Conservation (phyloP, 768 basidiomycete genomes). For the Naganishia vishniacii region DNA sequence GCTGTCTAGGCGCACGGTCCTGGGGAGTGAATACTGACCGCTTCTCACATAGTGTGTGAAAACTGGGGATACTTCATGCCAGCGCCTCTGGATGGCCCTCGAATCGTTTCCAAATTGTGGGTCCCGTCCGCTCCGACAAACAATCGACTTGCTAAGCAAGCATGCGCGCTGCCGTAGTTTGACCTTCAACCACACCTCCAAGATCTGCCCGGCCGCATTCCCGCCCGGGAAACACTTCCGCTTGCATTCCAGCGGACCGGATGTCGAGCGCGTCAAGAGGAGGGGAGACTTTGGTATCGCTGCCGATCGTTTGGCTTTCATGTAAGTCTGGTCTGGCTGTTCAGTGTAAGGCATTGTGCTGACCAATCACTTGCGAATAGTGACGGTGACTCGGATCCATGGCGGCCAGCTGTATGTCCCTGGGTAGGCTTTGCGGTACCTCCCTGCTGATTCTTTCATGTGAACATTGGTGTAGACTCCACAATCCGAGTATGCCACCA, state of each 20-base stretch:
- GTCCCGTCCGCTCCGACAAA: not conserved
- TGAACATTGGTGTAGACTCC: conserved; percentile 43
- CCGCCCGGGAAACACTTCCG: conserved; percentile 67
- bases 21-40: not conserved
- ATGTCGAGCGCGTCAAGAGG: conserved; percentile 72
- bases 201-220: conserved; percentile 61
- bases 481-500: conserved; percentile 52
- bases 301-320: conserved; percentile 74
- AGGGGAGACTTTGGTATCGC: conserved; percentile 80
- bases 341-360: conserved; percentile 48
- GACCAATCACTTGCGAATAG: not conserved
- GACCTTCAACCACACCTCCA: conserved; percentile 64
- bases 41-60: conserved; percentile 58
- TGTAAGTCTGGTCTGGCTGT: conserved; percentile 63
- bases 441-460: conserved; percentile 28
- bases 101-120: conserved; percentile 63
- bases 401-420: conserved; percentile 62
- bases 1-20: not conserved
- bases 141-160: not conserved
- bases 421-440: no score
- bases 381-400: conserved; percentile 61
- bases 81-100: conserved; percentile 58
- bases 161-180: conserved; percentile 45
- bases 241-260: conserved; percentile 64
- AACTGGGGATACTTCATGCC: conserved; percentile 91